Conservation (phyloP, 2,329 filamentous ascomycete species). For the Neophaeococcomyces mojaviensis region DNA sequence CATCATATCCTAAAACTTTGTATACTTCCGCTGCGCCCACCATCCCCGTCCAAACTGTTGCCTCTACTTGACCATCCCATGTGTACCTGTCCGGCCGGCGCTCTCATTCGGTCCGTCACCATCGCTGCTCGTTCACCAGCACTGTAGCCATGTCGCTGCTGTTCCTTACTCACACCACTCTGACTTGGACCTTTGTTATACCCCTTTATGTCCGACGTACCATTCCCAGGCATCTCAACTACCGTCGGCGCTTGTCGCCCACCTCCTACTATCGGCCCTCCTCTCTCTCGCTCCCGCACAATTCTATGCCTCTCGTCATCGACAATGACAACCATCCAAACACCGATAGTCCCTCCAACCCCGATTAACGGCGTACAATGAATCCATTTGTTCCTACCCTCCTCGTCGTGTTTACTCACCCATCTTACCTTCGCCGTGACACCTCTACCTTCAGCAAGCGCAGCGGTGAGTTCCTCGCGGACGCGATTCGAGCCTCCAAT, state of each 20-base stretch:
- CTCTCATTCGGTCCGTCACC: no score
- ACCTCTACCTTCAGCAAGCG: conserved; percentile 60
- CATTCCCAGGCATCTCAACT: background rate
- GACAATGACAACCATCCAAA: conserved; percentile 71
- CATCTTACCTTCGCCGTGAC: conserved; percentile 70
- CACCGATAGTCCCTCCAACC: conserved; percentile 59
- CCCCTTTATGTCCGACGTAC: background rate
- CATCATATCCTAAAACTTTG: no score
- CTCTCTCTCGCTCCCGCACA: background rate
- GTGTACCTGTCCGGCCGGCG: no score
- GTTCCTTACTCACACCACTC: background rate
- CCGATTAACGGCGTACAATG: conserved; percentile 68
- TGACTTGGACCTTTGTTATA: background rate
- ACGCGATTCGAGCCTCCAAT: conserved; percentile 44
- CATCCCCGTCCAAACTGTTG: no score
- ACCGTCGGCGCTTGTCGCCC: conserved; percentile 3
- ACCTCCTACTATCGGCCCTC: background rate
- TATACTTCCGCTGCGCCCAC: no score
- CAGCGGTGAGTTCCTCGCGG: conserved; percentile 47
- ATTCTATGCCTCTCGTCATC: conserved; percentile 47
- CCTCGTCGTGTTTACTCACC: conserved; percentile 47
- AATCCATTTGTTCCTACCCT: conserved; percentile 64
- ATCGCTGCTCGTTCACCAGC: background rate
- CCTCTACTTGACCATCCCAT: no score
- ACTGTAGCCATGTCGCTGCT: conserved; percentile 1